phyloP scores from a whole-genome alignment of 352 stramenopile species.

The Halophytophthora batemanensis region DNA sequence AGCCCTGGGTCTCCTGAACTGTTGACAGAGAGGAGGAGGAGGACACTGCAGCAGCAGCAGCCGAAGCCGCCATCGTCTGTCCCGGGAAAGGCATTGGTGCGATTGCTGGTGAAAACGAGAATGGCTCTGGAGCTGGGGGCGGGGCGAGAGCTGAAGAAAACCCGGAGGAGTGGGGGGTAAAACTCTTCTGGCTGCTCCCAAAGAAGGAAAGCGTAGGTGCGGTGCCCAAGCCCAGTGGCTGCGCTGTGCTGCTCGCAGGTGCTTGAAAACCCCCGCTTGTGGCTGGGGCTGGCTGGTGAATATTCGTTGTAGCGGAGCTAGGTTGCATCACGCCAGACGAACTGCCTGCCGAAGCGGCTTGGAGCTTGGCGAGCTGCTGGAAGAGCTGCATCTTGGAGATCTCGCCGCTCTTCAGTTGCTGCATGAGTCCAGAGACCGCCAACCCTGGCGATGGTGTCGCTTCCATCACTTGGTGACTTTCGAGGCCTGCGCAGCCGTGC shows the following conservation, averaged over 20 bases:
- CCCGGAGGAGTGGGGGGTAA: background rate
- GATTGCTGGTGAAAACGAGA: conserved; percentile 21
- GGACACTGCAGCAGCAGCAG: background rate
- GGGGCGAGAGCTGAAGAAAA: conserved; percentile 3
- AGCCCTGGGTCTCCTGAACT: conserved; percentile 3
- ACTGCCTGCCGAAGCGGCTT: conserved; percentile 16
- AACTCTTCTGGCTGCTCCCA: conserved; percentile 1
- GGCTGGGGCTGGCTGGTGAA: background rate
- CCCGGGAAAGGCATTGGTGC: conserved; percentile 5
- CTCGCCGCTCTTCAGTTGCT: conserved; percentile 80
- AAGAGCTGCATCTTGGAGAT: conserved; percentile 87
- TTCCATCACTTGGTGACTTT: conserved; percentile 28
- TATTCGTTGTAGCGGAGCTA: background rate
- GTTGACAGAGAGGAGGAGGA: conserved; percentile 10
- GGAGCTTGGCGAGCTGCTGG: conserved; percentile 75
- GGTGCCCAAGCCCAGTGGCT: background rate
- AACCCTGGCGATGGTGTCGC: conserved; percentile 21
- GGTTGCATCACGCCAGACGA: conserved; percentile 5
- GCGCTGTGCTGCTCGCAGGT: background rate
- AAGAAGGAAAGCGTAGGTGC: conserved; percentile 9
- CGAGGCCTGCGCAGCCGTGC: too few species aligned
- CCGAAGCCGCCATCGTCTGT: conserved; percentile 1
- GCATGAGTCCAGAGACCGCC: conserved; percentile 70
- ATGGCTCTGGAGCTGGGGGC: conserved; percentile 8
- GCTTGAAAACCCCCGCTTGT: conserved; percentile 7